phyloP scores from a whole-genome alignment of 345 rosid species.

The Citrus trifoliata region DNA sequence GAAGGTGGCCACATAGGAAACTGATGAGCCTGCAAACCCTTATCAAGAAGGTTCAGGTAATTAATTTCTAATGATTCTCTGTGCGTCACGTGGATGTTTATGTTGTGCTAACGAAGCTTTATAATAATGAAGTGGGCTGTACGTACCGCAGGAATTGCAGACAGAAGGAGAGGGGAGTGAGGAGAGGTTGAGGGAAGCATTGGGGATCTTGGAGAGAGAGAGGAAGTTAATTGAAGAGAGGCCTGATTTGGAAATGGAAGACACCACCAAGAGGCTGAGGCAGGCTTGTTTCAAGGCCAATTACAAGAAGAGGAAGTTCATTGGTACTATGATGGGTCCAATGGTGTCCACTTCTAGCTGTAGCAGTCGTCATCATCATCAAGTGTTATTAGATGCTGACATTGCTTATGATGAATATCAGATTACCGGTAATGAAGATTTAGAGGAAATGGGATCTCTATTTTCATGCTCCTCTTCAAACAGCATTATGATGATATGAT shows the following conservation, averaged over 20 bases:
- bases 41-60: slow-evolving; percentile 36
- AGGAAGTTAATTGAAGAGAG: slow-evolving; percentile 54
- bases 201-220: slow-evolving; percentile 59
- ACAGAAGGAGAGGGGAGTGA: slow-evolving; percentile 26
- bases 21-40: slow-evolving; percentile 52
- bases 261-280: slow-evolving; percentile 60
- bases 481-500: neutral
- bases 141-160: slow-evolving; percentile 23
- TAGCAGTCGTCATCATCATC: too few species aligned
- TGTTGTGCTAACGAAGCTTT: too few species aligned
- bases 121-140: neutral
- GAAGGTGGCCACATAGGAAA: slow-evolving; percentile 73
- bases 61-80: too few species aligned
- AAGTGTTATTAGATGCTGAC: too few species aligned
- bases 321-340: neutral
- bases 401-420: neutral
- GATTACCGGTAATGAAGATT: neutral
- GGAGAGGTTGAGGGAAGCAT: slow-evolving; percentile 30
- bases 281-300: slow-evolving; percentile 85
- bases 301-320: slow-evolving; percentile 56
- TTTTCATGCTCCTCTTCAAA: neutral
- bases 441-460: neutral
- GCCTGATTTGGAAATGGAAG: slow-evolving; percentile 54
- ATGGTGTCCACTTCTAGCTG: neutral
- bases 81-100: too few species aligned